Evolutionary conservation across 2,329 filamentous ascomycete species (phyloP), one percentile per base, ranked within the genome.

Genomic region (Hymenotorrendiella dingleyae): DNA sequence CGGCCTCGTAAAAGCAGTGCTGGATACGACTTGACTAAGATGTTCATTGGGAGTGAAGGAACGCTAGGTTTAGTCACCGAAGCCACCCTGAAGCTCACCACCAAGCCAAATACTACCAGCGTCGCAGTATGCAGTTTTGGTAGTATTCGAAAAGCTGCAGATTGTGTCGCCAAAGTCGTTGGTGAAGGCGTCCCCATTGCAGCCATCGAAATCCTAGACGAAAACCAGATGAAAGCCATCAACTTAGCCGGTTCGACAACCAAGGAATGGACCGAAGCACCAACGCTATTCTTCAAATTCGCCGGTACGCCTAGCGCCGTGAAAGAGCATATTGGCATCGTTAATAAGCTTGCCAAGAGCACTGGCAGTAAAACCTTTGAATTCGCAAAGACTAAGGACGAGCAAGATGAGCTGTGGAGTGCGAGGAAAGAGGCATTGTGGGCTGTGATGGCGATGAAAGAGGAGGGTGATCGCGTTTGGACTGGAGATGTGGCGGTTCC

Each of bases 41-140:
- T 94, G 46, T 93, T 95, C 64, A 84, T 95, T 63, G 90, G 90
- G 34, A 89, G 84, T 54, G 90, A 96, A 68, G 90, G 90, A 36
- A 96, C 90, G 1, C 78, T 96, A 1, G 90, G 90, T 7, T 76
- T 96, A 10, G 86, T 95, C 28, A 95, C 90, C 0, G 90, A 96
- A 68, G 90, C 89, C 4, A 90, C 84, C 3, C 71, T 96, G 54
- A 94, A 94, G 67, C 72, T 96, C 30, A 88, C 86, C 0, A 83
- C 88, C 19, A 83, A 82, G 61, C 89, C 90, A 1, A 79, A 84
- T 53, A 83, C 80, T 47, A 85, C 84, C 36, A 87, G 77, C 48
- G 90, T 95, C 3, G 90, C 89, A 4, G 84, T 94, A 12, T 59
- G 78, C 50, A 79, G 74, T 36, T 85, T 86, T 60, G 69, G 69